Base-by-base conservation (phyloP, 73 alveolate genomes). In the Paramecium primaurelia region DNA sequence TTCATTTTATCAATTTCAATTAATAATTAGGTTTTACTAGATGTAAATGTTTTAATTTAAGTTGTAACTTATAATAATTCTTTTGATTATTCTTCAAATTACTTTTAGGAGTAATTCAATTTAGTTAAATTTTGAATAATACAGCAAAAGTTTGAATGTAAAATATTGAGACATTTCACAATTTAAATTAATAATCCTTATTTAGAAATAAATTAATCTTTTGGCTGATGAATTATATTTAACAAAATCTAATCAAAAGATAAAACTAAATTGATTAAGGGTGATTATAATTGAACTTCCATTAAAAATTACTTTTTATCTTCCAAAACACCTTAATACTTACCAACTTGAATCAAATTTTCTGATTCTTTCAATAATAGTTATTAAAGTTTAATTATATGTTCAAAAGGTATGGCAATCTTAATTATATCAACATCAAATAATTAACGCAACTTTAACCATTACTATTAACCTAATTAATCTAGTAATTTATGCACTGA, bases 151-250 rank as follows among this genome's bases (percentile, higher is more conserved):
- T 22, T 22, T 22, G 25, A 22, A 22, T 22, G 25, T 22, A 22
- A 22, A 22, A 22, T 22, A 22, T 22, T 22, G 25, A 22, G 25
- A 22, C 25, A 22, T 22, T 22, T 22, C 0, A 22, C 25, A 22
- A 22, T 22, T 22, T 22, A 22, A 22, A 22, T 22, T 22, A 22
- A 22, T 22, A 22, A 0, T 22, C 25, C 25, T 22, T 22, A 22
- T 22, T 22, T 22, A 22, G 25, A 22, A 22, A 22, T 38, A n/a
- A 30, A 75, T 12, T 6, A 40, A 14, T 75, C 88, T 28, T 75
- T 75, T 30, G 88, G 59, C 26, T 75, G 16, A 75, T 75, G 88
- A 36, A 75, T 40, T 18, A 75, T 42, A 42, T 75, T 75, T n/a
- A 75, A 38, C 8, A 75, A 4, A 6, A 75, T 77, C 25, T 77